Evolutionary conservation across 129 eudicot genomes (phyloP).

Genomic region (Pseudognaphalium luteoalbum): DNA sequence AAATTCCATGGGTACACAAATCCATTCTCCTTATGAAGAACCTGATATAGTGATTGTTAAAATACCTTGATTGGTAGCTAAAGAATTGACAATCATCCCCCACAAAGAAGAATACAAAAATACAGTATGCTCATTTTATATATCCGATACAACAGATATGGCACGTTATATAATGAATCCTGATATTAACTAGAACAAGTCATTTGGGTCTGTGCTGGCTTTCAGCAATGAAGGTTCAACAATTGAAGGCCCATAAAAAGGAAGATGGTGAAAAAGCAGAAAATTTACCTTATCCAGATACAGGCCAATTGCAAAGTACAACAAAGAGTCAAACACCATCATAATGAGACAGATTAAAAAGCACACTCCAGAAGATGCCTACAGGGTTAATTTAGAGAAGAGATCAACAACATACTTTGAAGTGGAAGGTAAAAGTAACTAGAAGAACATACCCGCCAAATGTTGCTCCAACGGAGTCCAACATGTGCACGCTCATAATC

Average conservation of each 20-base stretch:
- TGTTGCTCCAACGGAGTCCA: slow-evolving; percentile 99
- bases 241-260: slow-evolving; percentile 5
- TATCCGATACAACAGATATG: slow-evolving; percentile 5
- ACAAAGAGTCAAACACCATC: slow-evolving; percentile 80
- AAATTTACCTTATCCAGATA: slow-evolving; percentile 86
- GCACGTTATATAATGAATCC: not conserved
- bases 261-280: not conserved
- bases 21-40: slow-evolving; percentile 71
- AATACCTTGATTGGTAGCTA: not conserved
- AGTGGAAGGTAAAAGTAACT: not conserved
- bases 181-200: not conserved
- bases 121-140: slow-evolving; percentile 19
- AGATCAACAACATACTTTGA: slow-evolving; percentile 8
- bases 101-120: too few species aligned
- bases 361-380: slow-evolving; percentile 94
- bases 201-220: slow-evolving; percentile 5
- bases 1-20: slow-evolving; percentile 53
- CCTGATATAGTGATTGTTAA: slow-evolving; percentile 44
- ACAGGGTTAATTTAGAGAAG: slow-evolving; percentile 27
- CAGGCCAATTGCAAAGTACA: slow-evolving; percentile 82
- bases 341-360: slow-evolving; percentile 84
- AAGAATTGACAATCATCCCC: not conserved
- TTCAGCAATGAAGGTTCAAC: slow-evolving; percentile 18
- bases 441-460: slow-evolving; percentile 74
- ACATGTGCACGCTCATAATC: slow-evolving; percentile 99